Evolutionary conservation across 768 basidiomycete species (phyloP).

Genomic region (Strobilomyces confusus): DNA sequence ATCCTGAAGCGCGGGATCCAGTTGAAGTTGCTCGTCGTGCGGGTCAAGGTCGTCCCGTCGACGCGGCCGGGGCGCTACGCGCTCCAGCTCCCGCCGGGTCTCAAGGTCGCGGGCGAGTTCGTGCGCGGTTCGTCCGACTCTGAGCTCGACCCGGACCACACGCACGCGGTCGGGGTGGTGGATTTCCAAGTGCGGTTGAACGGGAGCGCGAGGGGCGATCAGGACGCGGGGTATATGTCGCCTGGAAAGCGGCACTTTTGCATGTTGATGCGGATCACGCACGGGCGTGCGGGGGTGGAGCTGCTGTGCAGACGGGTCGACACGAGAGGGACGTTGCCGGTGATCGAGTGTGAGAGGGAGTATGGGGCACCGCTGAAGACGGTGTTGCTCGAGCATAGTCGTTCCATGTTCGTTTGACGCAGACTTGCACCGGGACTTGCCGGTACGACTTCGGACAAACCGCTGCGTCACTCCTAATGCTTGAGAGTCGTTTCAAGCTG

Average conservation of each 20-base stretch:
- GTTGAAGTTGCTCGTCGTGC: slow-evolving; percentile 7
- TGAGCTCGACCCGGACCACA: neutral
- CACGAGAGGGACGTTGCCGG: too few relatives aligned
- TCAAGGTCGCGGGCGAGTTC: neutral
- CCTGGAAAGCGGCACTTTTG: neutral
- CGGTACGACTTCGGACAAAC: too few relatives aligned
- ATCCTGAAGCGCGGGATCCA: slow-evolving; percentile 11
- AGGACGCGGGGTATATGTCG: neutral
- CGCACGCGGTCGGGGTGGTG: slow-evolving; percentile 3
- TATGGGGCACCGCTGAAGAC: neutral
- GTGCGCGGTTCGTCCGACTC: neutral
- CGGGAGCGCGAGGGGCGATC: neutral
- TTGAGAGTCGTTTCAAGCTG: too few relatives aligned
- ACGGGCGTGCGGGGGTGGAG: neutral
- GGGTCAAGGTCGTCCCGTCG: neutral
- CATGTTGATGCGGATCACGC: slow-evolving; percentile 4
- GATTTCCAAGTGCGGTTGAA: slow-evolving; percentile 5
- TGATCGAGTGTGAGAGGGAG: neutral
- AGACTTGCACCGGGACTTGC: neutral
- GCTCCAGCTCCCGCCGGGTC: neutral
- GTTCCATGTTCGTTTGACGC: neutral
- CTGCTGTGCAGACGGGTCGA: too few relatives aligned
- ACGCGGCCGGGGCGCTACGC: neutral
- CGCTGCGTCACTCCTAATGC: too few relatives aligned
- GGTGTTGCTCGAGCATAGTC: slow-evolving; percentile 4